Base-by-base conservation (phyloP, 805 yeast genomes). In the Metschnikowia lachancei region DNA sequence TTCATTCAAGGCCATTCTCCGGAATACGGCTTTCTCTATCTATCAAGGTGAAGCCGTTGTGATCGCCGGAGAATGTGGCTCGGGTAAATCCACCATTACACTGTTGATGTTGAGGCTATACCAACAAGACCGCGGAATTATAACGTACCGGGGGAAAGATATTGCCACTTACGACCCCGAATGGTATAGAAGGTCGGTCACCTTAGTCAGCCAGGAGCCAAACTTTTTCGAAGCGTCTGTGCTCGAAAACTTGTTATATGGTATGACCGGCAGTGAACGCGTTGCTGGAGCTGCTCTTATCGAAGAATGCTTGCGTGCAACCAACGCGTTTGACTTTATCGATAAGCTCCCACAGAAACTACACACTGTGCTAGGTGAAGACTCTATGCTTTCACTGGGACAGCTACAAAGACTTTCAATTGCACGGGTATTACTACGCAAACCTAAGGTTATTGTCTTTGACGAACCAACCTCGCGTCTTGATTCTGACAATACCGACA, bases 391-490 rank as follows among this genome's bases (percentile, higher is more conserved):
- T 1, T 90, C 97, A 1, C 95, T 96, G 22, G 99, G 99, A 2
- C 98, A 94, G 62, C 73, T 85, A 8, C 98, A 94, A 61, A 68
- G 97, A 46, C 61, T 94, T 1, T 83, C 94, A 0, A 80, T 94
- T 42, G 96, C 92, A 0, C 74, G 98, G 41, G 94, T 96, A 0
- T 52, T 94, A 3, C 47, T 91, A 4, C 66, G 91, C 31, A 69
- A 74, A 17, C 94, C 97, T 0, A 67, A 69, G 26, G 54, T 82
- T 9, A 70, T 82, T n/a, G 72, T 94, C 5, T 64, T 94, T 40
- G 99, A 94, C 64, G 99, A 94, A 61, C 84, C 91, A 55, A 90
- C 98, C 0, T 83, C 97, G 0, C 86, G 96, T 0, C 69, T 94
- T 40, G 99, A 94, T 61, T 72, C 83, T 0, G 76, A 72, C 16